Evolutionary conservation across 805 yeast species (phyloP), one percentile per base, ranked within the genome.

Genomic region (Kazachstania viticola): DNA sequence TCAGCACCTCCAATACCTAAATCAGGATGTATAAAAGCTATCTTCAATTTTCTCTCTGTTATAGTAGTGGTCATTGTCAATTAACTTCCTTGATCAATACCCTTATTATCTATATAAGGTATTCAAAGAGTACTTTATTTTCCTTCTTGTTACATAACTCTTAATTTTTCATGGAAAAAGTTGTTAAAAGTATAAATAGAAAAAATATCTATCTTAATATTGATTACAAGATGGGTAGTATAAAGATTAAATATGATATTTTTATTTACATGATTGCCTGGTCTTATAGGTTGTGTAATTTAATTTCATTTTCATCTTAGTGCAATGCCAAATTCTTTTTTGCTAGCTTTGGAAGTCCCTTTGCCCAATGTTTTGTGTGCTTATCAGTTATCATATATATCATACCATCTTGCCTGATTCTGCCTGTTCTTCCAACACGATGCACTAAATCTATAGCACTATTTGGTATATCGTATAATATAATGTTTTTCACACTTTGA

Each of bases 1-100:
- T 91, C 99, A 1, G 99, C 99, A 4, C 99, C 99, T 42, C 85
- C 98, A 35, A 88, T 88, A 0, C 98, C 98, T 33, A 91, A 61
- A 58, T 91, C 98, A 0, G 98, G 98, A 51, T 91, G 98, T 4
- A 91, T 59, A 45, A 91, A 82, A 2, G 95, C 95, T 22, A 88
- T 67, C 37, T 65, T 73, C 67, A 71, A 47, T 11, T 28, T 14
- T n/a, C 25, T 31, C 8, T 24, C 34, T 14, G 14, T 21, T 16
- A 11, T 24, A 19, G 22, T 8, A 19, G 9, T 19, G 9, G 22
- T 19, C 22, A 19, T 19, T 19, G 22, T 19, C n/a, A n/a, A n/a
- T n/a, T n/a, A n/a, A n/a, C n/a, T n/a, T n/a, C n/a, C n/a, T n/a
- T n/a, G n/a, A n/a, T n/a, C n/a, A n/a, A n/a, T n/a, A n/a, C n/a